These are phyloP conservation scores for Dittrichia graveolens DNA, from an alignment of 129 eudicot genomes.

Conservation along the genomic window DNA sequence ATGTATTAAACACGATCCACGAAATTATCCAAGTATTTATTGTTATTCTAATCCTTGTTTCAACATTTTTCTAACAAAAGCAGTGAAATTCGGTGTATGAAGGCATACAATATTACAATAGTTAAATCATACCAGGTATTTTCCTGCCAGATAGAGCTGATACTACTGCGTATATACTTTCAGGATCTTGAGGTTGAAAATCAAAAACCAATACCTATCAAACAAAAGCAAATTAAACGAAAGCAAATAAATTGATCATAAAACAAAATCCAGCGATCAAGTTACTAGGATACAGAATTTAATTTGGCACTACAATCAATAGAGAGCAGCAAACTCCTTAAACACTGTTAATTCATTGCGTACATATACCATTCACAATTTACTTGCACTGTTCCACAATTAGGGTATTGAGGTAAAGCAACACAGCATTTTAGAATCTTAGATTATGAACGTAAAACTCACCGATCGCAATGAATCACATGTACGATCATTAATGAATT, in stretches of 20 bases:
- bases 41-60: no score
- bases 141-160: conserved; percentile 75
- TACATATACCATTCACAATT: no score
- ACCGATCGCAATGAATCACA: background rate
- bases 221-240: background rate
- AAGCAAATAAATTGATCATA: conserved; percentile 5
- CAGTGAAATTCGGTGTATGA: background rate
- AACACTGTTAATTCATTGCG: no score
- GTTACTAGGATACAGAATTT: background rate
- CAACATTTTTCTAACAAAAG: no score
- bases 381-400: background rate
- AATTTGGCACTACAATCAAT: background rate
- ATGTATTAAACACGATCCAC: no score
- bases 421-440: background rate
- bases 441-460: background rate
- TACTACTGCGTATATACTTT: conserved; percentile 64
- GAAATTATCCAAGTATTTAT: no score
- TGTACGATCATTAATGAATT: no score
- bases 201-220: conserved; percentile 68
- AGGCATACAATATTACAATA: background rate
- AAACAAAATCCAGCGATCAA: background rate
- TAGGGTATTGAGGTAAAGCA: background rate
- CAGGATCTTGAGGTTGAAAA: conserved; percentile 95
- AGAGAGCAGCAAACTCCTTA: no score
- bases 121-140: conserved; percentile 54